Conservation (phyloP, 2,329 filamentous ascomycete species). For the Ampelomyces quisqualis region DNA sequence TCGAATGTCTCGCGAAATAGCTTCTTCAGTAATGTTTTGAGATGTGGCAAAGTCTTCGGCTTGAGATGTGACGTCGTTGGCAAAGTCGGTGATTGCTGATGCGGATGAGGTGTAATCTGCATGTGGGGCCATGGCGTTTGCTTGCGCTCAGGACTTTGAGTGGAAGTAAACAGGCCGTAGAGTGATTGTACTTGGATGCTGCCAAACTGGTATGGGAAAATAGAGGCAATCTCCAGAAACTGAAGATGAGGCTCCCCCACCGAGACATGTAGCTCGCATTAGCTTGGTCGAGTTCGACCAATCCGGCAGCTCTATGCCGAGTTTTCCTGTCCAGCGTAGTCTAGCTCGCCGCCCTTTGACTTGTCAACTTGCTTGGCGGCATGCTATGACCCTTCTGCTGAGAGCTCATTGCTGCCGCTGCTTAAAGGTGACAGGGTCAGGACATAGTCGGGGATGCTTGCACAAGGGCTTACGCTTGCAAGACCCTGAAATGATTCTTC, state of each 20-base stretch:
- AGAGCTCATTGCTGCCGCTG: not conserved
- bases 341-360: slow-evolving; percentile 26
- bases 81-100: slow-evolving; percentile 18
- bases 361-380: slow-evolving; percentile 7
- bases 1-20: slow-evolving; percentile 42
- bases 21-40: slow-evolving; percentile 40
- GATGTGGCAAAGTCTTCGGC: slow-evolving; percentile 34
- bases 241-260: no score
- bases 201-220: no score
- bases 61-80: slow-evolving; percentile 31
- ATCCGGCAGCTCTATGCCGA: slow-evolving; percentile 24
- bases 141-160: no score
- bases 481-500: slow-evolving; percentile 1
- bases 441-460: slow-evolving; percentile 3
- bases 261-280: no score
- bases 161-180: no score
- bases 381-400: slow-evolving; percentile 10
- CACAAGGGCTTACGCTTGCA: slow-evolving; percentile 1
- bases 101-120: no score
- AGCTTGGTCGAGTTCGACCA: slow-evolving; percentile 7
- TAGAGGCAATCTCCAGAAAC: not conserved
- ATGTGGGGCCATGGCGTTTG: slow-evolving; percentile 22
- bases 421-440: not conserved
- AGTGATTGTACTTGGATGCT: no score
- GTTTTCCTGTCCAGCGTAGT: slow-evolving; percentile 8